A percentile compares a stretch with the other conserved stretches of the same genome.
These are phyloP conservation scores for Chamaecyparis obtusa DNA, from an alignment of 75 land plant genomes.

Conservation along the genomic window DNA sequence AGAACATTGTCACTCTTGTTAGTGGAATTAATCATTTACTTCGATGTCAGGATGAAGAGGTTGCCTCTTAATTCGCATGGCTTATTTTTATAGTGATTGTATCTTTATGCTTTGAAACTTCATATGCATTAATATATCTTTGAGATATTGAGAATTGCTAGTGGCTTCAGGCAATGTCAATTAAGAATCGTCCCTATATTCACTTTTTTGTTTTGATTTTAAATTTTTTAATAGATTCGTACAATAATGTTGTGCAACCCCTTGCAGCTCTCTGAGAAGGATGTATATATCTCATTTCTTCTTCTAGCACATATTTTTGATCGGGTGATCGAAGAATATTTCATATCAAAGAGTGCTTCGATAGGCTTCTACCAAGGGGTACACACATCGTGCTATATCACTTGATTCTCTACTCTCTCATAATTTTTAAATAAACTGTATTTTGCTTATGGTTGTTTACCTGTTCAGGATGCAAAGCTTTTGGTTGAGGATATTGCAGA, in stretches of 20 bases:
- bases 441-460: background rate
- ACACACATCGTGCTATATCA: conserved; percentile 12
- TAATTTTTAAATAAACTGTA: background rate
- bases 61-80: conserved; percentile 15
- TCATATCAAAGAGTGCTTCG: conserved; percentile 74
- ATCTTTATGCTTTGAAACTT: background rate
- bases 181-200: background rate
- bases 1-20: conserved; percentile 64
- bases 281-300: conserved; percentile 90
- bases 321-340: conserved; percentile 82
- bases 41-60: conserved; percentile 66
- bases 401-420: background rate
- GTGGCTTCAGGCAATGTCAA: background rate
- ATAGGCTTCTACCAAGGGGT: conserved; percentile 99
- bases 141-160: background rate
- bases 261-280: conserved; percentile 52
- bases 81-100: background rate
- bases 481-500: conserved; percentile 86
- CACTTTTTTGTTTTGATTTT: background rate
- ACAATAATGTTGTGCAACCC: background rate
- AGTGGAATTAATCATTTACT: conserved; percentile 66
- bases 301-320: conserved; percentile 99
- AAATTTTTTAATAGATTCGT: background rate
- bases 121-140: background rate
- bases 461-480: conserved; percentile 81